phyloP scores from a whole-genome alignment of 164 flowering plant genomes.

The Liquidambar formosana region DNA sequence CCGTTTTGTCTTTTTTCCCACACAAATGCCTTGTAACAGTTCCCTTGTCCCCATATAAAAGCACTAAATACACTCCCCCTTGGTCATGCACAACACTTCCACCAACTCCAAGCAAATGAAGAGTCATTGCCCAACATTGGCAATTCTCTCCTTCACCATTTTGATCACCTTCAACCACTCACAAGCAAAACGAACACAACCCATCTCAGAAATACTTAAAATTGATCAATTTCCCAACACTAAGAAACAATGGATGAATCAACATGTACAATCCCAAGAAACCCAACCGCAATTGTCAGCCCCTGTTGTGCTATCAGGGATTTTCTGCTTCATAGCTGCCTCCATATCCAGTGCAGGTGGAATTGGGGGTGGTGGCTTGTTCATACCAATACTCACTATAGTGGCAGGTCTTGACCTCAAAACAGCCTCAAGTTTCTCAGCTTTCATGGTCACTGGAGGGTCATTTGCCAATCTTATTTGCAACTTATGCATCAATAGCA shows the following conservation, averaged over 20 bases:
- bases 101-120: slow-evolving; percentile 13
- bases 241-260: slow-evolving; percentile 21
- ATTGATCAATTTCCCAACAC: slow-evolving; percentile 14
- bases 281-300: slow-evolving; percentile 12
- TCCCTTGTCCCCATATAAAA: no score
- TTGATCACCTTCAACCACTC: slow-evolving; percentile 16
- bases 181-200: slow-evolving; percentile 19
- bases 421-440: slow-evolving; percentile 61
- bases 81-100: not conserved
- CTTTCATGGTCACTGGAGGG: slow-evolving; percentile 80
- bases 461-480: slow-evolving; percentile 54
- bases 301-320: slow-evolving; percentile 32
- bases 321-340: slow-evolving; percentile 55
- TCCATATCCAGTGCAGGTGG: slow-evolving; percentile 79
- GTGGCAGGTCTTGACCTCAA: slow-evolving; percentile 66
- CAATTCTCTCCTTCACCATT: slow-evolving; percentile 6
- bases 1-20: no score
- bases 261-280: slow-evolving; percentile 4
- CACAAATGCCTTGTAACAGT: no score
- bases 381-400: slow-evolving; percentile 56
- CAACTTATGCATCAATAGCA: slow-evolving; percentile 27
- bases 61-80: no score
- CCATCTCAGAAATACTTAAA: slow-evolving; percentile 6
- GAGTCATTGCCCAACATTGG: slow-evolving; percentile 2
- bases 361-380: slow-evolving; percentile 76